Base-by-base conservation (phyloP, 164 flowering plant genomes). In the Umbilicus rupestris region DNA sequence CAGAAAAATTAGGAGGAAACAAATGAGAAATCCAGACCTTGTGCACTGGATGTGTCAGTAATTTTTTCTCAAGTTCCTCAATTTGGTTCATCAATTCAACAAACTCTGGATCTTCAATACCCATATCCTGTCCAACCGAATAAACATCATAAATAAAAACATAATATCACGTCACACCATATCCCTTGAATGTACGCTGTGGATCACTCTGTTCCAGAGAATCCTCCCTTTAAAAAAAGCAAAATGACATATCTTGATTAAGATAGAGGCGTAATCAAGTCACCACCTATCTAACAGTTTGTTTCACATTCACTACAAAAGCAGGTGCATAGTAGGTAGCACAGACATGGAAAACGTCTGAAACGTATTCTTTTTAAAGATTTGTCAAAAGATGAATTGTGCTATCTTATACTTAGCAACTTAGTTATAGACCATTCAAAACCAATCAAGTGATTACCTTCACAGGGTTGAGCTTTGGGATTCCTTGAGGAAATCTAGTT, bases 401-500 rank as follows among this genome's bases (percentile, higher is more conserved):
- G 24, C 20, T 49, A 8, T 20, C 55, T 20, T 12, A 49, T 20
- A 49, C 26, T 49, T 17, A 8, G 14, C 8, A 47, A 47, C 0
- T 1, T n/a, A 3, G 5, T 19, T n/a, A 24, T 4, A 19, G 0
- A 24, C 10, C 11, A 28, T 15, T 14, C 3, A 55, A 5, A 2
- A 17, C 24, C 31, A 10, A 29, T 57, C 16, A 15, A 15, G 15
- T 44, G 50, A n/a, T 65, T 78, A 87, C 97, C 95, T 88, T 86
- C 6, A 88, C 91, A 67, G 99, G 99, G 73, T 94, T 84, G 64
- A 94, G 92, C 79, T 89, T 94, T 69, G 99, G 99, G 45, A 94
- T 78, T 71, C 99, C 99, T 68, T 80, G 83, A 26, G 95, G 88
- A 69, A 88, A 94, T 16, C 96, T 87, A 68, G 78, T 79, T 50